Evolutionary conservation across 1,139 yeast genomes (phyloP), one percentile per base, ranked within the genome.

Genomic region (Citeromyces hawaiiensis): DNA sequence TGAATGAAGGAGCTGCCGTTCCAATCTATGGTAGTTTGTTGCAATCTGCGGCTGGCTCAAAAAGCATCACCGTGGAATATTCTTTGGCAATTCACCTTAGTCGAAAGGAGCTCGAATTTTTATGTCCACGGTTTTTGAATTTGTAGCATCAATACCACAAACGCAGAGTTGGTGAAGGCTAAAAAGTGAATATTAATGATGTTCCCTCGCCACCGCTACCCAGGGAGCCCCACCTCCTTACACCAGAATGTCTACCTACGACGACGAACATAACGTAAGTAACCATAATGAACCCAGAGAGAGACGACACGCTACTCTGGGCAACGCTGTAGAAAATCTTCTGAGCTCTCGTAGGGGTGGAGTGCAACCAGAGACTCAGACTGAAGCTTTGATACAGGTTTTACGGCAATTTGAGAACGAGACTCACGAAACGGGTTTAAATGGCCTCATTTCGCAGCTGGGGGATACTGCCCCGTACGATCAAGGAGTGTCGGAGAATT

Each of bases 401-500:
- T 23, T 35, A 21, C 11, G 36, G 8, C 4, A 10, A n/a, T 11
- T 17, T 33, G 36, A 18, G 36, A 16, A 11, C n/a, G 36, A 19
- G 27, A 15, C 36, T 15, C 23, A 21, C 23, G 37, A 30, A 14
- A 14, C n/a, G 4, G 32, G 33, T n/a, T 23, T 23, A 11, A 15
- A 18, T 11, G 40, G 16, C 5, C 27, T 36, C 18, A 23, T 36
- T 38, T 16, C 18, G 4, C 30, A 39, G 4, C 18, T 29, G 7
- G 35, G 27, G 6, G 33, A 17, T 9, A 3, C 30, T 16, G 38
- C 34, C n/a, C 31, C 38, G 3, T 36, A 48, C n/a, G 45, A 47
- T 7, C 56, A 63, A 37, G 94, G 95, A 0, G 83, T 85, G 9
- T 62, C 76, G 3, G 83, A 81, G 45, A 72, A 70, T 37, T 85